Evolutionary conservation across 768 basidiomycete genomes (phyloP).

Genomic region (Tricholoma saponaceum): DNA sequence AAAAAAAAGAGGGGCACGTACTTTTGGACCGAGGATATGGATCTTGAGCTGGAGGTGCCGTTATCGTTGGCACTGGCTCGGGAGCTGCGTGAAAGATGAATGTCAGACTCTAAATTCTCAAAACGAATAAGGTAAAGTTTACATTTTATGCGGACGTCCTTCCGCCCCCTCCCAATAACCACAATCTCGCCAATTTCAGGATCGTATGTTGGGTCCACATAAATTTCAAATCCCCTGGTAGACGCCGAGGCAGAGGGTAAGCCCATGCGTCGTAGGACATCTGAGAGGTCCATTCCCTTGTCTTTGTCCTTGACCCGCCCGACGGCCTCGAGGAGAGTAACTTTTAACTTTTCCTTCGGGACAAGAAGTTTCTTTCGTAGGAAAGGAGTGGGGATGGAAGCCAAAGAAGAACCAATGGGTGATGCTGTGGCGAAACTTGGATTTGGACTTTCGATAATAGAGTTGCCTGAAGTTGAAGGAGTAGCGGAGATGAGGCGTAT

Average conservation of each 20-base stretch:
- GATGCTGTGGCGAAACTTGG: slow-evolving; percentile 17
- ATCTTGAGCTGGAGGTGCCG: slow-evolving; percentile 7
- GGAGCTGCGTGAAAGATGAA: slow-evolving; percentile 28
- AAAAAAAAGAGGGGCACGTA: slow-evolving; percentile 15
- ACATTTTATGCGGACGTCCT: slow-evolving; percentile 52
- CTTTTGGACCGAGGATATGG: slow-evolving; percentile 36
- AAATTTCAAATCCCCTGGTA: slow-evolving; percentile 63
- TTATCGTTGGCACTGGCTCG: slow-evolving; percentile 23
- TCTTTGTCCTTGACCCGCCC: slow-evolving; percentile 29
- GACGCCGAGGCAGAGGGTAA: slow-evolving; percentile 23
- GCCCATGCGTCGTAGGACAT: slow-evolving; percentile 52
- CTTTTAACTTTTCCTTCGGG: slow-evolving; percentile 65
- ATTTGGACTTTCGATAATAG: slow-evolving; percentile 25
- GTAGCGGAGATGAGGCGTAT: slow-evolving; percentile 70
- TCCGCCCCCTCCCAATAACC: slow-evolving; percentile 68
- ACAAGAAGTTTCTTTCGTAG: slow-evolving; percentile 47
- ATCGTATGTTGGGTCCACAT: slow-evolving; percentile 61
- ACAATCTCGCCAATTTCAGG: slow-evolving; percentile 66
- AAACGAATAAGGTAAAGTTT: slow-evolving; percentile 14
- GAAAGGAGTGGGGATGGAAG: slow-evolving; percentile 25
- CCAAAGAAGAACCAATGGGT: slow-evolving; percentile 36
- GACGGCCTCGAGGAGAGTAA: slow-evolving; percentile 35
- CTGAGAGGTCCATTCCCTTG: slow-evolving; percentile 49
- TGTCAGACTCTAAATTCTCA: no score
- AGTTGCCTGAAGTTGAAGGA: slow-evolving; percentile 47